These are phyloP conservation scores for Ceratobasidium sp. DNA, from an alignment of 1,284 basidiomycete species.

Conservation along the genomic window DNA sequence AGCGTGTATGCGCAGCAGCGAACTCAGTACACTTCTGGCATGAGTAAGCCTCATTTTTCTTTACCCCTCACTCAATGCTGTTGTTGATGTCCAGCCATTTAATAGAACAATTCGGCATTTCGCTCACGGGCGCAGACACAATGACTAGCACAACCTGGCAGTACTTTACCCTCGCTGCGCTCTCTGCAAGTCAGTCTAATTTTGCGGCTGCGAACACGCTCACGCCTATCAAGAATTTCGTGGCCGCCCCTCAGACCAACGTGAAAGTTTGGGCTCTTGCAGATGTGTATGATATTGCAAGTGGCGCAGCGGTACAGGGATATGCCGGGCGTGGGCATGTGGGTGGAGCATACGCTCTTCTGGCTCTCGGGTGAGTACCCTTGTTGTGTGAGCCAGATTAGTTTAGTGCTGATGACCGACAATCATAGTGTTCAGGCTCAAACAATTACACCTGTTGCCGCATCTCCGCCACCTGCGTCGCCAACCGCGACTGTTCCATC, in stretches of 20 bases:
- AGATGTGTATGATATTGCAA: slow-evolving; percentile 31
- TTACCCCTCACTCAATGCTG: neutral
- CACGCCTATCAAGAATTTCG: slow-evolving; percentile 21
- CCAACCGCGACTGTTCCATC: slow-evolving; percentile 1
- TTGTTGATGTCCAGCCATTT: neutral
- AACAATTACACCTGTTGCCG: slow-evolving; percentile 17
- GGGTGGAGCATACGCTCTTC: slow-evolving; percentile 12
- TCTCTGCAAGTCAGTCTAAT: neutral
- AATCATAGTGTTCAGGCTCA: slow-evolving; percentile 10
- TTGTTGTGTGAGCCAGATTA: neutral
- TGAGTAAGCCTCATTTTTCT: neutral
- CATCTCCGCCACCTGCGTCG: slow-evolving; percentile 8
- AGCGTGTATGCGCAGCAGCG: slow-evolving; percentile 21
- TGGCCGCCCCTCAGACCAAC: neutral
- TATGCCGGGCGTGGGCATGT: slow-evolving; percentile 13
- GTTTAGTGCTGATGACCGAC: neutral
- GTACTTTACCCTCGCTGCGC: slow-evolving; percentile 28
- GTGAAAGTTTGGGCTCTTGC: slow-evolving; percentile 5
- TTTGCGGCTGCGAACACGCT: neutral
- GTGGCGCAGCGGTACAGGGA: slow-evolving; percentile 1
- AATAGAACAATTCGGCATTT: slow-evolving; percentile 28
- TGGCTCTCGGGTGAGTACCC: slow-evolving; percentile 15
- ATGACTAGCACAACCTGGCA: slow-evolving; percentile 17
- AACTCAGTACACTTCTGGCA: slow-evolving; percentile 17
- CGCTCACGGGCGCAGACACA: slow-evolving; percentile 8